A percentile compares a stretch with the other conserved stretches of the same genome.
Conservation (phyloP, 352 stramenopile genomes). For the Globisporangium solare region DNA sequence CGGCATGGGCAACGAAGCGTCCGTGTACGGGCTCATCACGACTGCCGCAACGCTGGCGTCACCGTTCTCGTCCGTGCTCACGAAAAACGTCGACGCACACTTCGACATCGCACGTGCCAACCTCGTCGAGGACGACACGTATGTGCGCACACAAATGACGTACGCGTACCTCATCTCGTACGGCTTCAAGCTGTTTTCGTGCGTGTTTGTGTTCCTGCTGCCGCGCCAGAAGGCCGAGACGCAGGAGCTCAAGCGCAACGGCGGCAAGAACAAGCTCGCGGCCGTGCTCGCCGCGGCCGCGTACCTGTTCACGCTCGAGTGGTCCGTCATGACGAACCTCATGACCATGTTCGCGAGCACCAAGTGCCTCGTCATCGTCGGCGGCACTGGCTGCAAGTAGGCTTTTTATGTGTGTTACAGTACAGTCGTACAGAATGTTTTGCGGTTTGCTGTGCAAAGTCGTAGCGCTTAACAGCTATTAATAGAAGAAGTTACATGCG, state of each 20-base stretch:
- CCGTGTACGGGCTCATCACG: conserved; percentile 21
- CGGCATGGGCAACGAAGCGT: conserved; percentile 18
- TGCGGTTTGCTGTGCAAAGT: no score
- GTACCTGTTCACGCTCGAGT: conserved; percentile 22
- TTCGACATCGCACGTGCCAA: conserved; percentile 14
- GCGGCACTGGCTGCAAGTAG: conserved; percentile 18
- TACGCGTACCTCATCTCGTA: conserved; percentile 24
- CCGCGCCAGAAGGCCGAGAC: conserved; percentile 22
- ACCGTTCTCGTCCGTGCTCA: conserved; percentile 16
- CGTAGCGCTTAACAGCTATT: no score
- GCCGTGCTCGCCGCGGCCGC: conserved; percentile 7
- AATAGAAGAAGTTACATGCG: no score
- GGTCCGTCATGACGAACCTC: conserved; percentile 33
- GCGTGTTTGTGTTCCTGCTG: conserved; percentile 17
- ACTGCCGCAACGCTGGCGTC: conserved; percentile 18
- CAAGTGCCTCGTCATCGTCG: conserved; percentile 22
- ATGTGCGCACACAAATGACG: conserved; percentile 19
- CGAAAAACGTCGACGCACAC: conserved; percentile 14
- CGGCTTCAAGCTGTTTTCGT: conserved; percentile 17
- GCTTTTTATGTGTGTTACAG: not conserved
- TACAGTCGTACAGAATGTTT: no score
- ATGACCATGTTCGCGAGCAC: conserved; percentile 26
- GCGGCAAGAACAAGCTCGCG: conserved; percentile 12
- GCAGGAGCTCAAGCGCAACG: conserved; percentile 15
- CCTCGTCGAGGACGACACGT: conserved; percentile 15